Base-by-base conservation (phyloP, 2,329 filamentous ascomycete genomes). In the Fusarium domesticum region DNA sequence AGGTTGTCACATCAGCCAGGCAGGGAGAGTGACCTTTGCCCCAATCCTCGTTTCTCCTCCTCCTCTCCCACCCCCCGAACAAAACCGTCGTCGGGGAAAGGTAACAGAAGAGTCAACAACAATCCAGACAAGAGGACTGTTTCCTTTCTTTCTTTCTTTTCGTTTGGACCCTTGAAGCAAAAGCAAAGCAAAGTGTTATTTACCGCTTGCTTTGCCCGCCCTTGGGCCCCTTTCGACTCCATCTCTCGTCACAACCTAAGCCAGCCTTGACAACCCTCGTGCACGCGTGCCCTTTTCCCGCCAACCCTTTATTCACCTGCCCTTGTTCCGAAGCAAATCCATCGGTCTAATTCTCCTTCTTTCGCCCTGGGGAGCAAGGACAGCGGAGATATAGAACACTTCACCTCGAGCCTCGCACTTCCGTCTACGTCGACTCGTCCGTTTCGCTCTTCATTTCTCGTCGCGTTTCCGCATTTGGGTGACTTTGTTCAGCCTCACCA, bases 211-310 rank as follows among this genome's bases (percentile, higher is more conserved):
- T 42, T 25, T 41, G 30, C 17, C 18, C 17, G 35, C n/a, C 28
- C 15, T 15, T 15, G 3, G n/a, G 16, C 6, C 35, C 41, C n/a
- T 35, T 37, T 18, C 43, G 44, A 39, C 45, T 55, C 52, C 52
- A 52, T 56, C 49, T 39, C 44, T 39, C 39, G 36, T 25, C 50
- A 17, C 48, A 30, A 51, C 51, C 51, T 54, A 50, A 48, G 32
- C 45, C 48, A 16, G 31, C 34, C 36, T 50, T 28, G 30, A 35
- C 32, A 39, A 34, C 39, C 39, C 47, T 36, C 37, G 48, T 42
- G 39, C 48, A 43, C 39, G 38, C 52, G 37, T 38, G 49, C 50
- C 37, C 41, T 44, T 39, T 40, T 17, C 34, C n/a, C 39, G 18
- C 23, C 44, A 23, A 45, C 43, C 41, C 38, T 54, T 50, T 18